Conservation (phyloP, 169 alveolate genomes). For the Eimeria mitis region DNA sequence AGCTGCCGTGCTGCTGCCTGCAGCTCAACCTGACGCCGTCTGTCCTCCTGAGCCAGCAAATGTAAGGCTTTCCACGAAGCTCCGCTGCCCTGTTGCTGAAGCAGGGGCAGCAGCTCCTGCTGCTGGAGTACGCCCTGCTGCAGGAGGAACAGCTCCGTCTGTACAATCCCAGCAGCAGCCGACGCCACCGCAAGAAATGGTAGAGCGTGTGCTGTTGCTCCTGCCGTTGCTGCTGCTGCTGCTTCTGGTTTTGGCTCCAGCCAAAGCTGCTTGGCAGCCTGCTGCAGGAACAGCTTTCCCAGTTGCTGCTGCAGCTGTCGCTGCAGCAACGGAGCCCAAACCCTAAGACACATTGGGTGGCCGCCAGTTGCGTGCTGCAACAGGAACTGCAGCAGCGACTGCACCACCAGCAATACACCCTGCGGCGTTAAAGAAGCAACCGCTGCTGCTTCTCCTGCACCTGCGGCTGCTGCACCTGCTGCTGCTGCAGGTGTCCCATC, state of each 20-base stretch:
- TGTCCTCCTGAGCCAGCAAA: slow-evolving; percentile 10
- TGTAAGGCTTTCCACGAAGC: slow-evolving; percentile 1
- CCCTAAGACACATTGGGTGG: not conserved
- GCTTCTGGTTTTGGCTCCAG: not conserved
- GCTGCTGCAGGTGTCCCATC: slow-evolving; percentile 3
- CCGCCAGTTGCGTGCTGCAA: not conserved
- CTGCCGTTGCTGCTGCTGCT: slow-evolving; percentile 8
- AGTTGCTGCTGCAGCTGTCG: slow-evolving; percentile 17
- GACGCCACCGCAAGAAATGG: slow-evolving; percentile 11
- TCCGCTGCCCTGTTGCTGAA: not conserved
- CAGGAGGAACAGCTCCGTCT: slow-evolving; percentile 26
- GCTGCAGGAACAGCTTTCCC: not conserved
- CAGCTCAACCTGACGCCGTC: slow-evolving; percentile 6
- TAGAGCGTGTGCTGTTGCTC: not conserved
- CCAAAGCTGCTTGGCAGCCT: not conserved
- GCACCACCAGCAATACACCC: slow-evolving; percentile 1
- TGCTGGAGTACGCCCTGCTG: slow-evolving; percentile 3
- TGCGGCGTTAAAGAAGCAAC: slow-evolving; percentile 1
- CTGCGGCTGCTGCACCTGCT: not conserved
- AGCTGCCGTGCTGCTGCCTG: slow-evolving; percentile 40
- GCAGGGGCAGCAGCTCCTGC: not conserved
- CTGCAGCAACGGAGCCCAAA: slow-evolving; percentile 12
- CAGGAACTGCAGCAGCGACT: slow-evolving; percentile 39
- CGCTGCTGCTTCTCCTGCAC: not conserved
- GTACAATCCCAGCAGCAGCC: slow-evolving; percentile 26